phyloP scores from a whole-genome alignment of 1,139 yeast species.

The Sugiyamaella pinicola region DNA sequence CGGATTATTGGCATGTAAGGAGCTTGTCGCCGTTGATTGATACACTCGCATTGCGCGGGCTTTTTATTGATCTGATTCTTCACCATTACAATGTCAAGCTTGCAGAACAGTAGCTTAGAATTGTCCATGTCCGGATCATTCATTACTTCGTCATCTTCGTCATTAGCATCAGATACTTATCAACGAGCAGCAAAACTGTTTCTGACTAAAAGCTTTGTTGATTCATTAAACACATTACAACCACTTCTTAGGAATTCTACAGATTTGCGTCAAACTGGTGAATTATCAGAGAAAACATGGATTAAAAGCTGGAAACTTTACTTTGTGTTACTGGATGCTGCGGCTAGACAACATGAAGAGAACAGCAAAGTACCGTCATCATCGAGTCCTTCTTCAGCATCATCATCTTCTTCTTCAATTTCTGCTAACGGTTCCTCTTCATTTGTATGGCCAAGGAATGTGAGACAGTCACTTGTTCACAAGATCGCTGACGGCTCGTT shows the following conservation, averaged over 20 bases:
- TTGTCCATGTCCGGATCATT: slow-evolving; percentile 18
- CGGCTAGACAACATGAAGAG: slow-evolving; percentile 22
- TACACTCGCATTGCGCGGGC: too few species aligned
- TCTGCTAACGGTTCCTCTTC: slow-evolving; percentile 5
- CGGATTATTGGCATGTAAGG: too few species aligned
- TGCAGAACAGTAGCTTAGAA: slow-evolving; percentile 10
- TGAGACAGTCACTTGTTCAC: slow-evolving; percentile 22
- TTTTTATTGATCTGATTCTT: too few species aligned
- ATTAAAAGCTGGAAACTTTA: slow-evolving; percentile 34
- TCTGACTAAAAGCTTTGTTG: slow-evolving; percentile 33
- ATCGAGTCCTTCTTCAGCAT: slow-evolving; percentile 6
- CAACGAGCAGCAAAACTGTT: slow-evolving; percentile 34
- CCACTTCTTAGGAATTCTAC: slow-evolving; percentile 25
- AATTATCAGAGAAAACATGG: slow-evolving; percentile 28
- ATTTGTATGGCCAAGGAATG: slow-evolving; percentile 25
- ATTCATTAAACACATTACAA: slow-evolving; percentile 28
- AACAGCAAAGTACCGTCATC: slow-evolving; percentile 11
- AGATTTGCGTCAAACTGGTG: slow-evolving; percentile 19
- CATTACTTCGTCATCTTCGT: slow-evolving; percentile 10
- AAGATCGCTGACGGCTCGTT: slow-evolving; percentile 24
- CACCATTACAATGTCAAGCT: not conserved
- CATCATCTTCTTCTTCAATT: slow-evolving; percentile 9
- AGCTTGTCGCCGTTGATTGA: not conserved
- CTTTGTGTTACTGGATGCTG: slow-evolving; percentile 31
- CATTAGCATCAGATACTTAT: slow-evolving; percentile 23